Base-by-base conservation (phyloP, 345 rosid species). In the Linum tenue region DNA sequence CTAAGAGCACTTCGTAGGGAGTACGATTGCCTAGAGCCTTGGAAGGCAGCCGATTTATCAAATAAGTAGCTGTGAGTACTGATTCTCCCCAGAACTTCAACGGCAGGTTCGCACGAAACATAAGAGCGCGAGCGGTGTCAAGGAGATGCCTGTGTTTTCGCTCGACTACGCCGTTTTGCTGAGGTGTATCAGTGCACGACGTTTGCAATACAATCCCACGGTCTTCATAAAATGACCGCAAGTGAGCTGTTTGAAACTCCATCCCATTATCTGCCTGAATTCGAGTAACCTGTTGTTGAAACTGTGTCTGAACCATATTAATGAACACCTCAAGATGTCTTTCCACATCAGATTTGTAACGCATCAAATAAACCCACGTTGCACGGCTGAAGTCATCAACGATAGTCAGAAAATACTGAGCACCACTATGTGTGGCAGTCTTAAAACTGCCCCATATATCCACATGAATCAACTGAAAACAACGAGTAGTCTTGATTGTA, bases 81-180 rank as follows among this genome's bases (percentile, higher is more conserved):
- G 64, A 67, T 15, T 67, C 70, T 2, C 64, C 64, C 59, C 44
- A 59, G 42, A 59, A 66, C 0, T 10, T 6, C 0, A 4, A 35
- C 15, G 11, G 64, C 6, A 16, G 42, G 42, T 15, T 16, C 3
- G 15, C 56, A 11, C n/a, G 37, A 36, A 60, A 67, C 8, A 8
- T 9, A 0, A 37, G 44, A 16, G 58, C 70, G 0, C 35, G 31
- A n/a, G 64, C 64, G 0, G 50, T 62, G 1, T 67, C 64, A 7
- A 67, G 39, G 11, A 67, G n/a, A 44, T 60, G 70, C 0, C 36
- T 15, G 10, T 67, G 39, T 11, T 56, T 56, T 42, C 15, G 0
- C 35, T 67, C 62, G 16, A 43, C 55, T 0, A 67, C 39, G 0
- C n/a, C 36, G 8, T 42, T 58, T 37, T 56, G 64, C 37, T 59